A percentile compares a stretch with the other conserved stretches of the same genome.
Conservation (phyloP, 345 rosid genomes). For the Microcos paniculata region DNA sequence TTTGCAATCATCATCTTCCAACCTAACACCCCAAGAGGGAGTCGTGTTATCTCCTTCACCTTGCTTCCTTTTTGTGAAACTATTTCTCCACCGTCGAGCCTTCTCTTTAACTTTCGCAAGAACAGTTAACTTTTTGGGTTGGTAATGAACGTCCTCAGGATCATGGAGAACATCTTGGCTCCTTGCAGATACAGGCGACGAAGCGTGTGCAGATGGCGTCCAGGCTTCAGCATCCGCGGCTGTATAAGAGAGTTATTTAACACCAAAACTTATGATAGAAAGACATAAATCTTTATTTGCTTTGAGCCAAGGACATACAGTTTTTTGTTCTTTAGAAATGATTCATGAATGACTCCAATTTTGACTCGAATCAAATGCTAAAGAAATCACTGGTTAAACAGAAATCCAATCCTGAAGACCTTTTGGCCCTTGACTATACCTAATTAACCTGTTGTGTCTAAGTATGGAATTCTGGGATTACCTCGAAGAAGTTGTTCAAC, state of each 20-base stretch:
- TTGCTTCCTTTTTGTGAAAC: not conserved
- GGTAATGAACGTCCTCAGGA: not conserved
- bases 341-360: no score
- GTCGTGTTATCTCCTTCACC: slow-evolving; percentile 1
- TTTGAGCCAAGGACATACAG: not conserved
- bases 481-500: slow-evolving; percentile 1
- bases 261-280: not conserved
- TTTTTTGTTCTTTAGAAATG: no score
- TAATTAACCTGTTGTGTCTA: not conserved
- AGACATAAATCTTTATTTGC: not conserved
- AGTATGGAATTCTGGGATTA: not conserved
- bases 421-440: not conserved
- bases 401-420: slow-evolving; percentile 17
- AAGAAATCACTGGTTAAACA: slow-evolving; percentile 15
- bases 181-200: not conserved
- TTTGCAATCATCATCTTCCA: slow-evolving; percentile 2
- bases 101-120: slow-evolving; percentile 13
- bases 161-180: not conserved
- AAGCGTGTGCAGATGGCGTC: not conserved
- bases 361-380: not conserved
- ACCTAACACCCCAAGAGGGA: slow-evolving; percentile 1
- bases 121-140: not conserved
- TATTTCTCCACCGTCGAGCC: slow-evolving; percentile 1
- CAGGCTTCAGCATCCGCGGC: not conserved
- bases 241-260: not conserved